A percentile compares a stretch with the other conserved stretches of the same genome.
These are phyloP conservation scores for Phialophora tarda DNA, from an alignment of 2,329 filamentous ascomycete species.

Conservation along the genomic window DNA sequence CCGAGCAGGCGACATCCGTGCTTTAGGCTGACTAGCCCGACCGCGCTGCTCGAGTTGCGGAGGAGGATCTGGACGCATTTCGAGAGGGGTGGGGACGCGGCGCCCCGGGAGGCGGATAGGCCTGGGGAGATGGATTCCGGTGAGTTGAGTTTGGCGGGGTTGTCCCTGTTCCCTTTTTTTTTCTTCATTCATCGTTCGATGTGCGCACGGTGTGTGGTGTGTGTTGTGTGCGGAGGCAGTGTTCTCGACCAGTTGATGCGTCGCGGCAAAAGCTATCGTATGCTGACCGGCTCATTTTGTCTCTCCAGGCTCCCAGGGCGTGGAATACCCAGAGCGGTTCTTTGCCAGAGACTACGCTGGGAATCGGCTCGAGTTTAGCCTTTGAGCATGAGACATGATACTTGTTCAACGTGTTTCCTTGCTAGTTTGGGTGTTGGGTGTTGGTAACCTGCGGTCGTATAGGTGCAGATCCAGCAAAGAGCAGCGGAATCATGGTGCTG, in stretches of 20 bases:
- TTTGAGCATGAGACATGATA: constrained; percentile 43
- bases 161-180: not conserved
- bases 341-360: constrained; percentile 66
- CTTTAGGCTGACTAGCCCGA: constrained; percentile 58
- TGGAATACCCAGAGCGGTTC: constrained; percentile 66
- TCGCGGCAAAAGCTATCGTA: not conserved
- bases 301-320: constrained; percentile 55
- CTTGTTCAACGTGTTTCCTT: not conserved
- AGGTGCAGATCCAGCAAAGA: not conserved
- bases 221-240: not conserved
- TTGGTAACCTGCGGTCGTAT: not conserved
- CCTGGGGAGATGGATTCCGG: constrained; percentile 57
- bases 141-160: constrained; percentile 36
- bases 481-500: not conserved
- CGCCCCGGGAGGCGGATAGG: constrained; percentile 61
- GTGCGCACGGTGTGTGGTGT: not conserved
- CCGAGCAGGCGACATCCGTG: constrained; percentile 63
- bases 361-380: constrained; percentile 60
- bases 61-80: constrained; percentile 60
- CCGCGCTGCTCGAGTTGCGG: constrained; percentile 57
- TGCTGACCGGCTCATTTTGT: not conserved
- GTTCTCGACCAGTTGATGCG: not conserved
- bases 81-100: constrained; percentile 54
- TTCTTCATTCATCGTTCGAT: not conserved
- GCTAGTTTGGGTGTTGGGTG: not conserved